Conservation (phyloP, 2,329 filamentous ascomycete genomes). For the Exophiala viscosa region DNA sequence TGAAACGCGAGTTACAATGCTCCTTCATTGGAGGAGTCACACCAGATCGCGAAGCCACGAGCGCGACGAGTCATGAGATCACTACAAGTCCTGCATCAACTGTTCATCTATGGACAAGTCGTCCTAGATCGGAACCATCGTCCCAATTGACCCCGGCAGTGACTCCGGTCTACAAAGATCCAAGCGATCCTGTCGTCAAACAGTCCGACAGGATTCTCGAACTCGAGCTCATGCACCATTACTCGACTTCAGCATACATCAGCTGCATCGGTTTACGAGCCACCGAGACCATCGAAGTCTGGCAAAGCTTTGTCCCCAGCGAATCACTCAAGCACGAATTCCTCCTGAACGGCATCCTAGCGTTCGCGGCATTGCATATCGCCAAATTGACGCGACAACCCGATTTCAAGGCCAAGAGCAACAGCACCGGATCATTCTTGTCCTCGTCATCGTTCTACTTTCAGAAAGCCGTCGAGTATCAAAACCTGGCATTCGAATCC, state of each 20-base stretch:
- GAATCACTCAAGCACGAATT: slow-evolving; percentile 40
- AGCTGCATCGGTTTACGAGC: slow-evolving; percentile 37
- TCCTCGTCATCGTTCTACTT: slow-evolving; percentile 25
- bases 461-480: slow-evolving; percentile 35
- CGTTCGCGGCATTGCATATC: slow-evolving; percentile 36
- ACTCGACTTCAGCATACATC: slow-evolving; percentile 45
- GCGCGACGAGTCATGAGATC: not conserved
- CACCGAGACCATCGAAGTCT: slow-evolving; percentile 27
- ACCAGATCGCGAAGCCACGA: not conserved
- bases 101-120: slow-evolving; percentile 5
- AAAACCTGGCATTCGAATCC: slow-evolving; percentile 33
- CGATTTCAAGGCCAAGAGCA: slow-evolving; percentile 12
- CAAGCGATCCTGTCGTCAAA: too few relatives aligned
- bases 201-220: slow-evolving; percentile 34
- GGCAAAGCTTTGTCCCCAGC: slow-evolving; percentile 35
- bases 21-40: slow-evolving; percentile 29
- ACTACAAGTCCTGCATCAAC: not conserved
- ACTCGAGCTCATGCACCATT: slow-evolving; percentile 53
- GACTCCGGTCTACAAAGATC: too few relatives aligned
- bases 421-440: slow-evolving; percentile 9
- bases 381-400: slow-evolving; percentile 14
- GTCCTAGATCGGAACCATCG: slow-evolving; percentile 18
- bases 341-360: slow-evolving; percentile 39
- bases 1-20: slow-evolving; percentile 36
- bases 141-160: slow-evolving; percentile 8